Evolutionary conservation across 1,284 basidiomycete genomes (phyloP).

Genomic region (Melampsora americana): DNA sequence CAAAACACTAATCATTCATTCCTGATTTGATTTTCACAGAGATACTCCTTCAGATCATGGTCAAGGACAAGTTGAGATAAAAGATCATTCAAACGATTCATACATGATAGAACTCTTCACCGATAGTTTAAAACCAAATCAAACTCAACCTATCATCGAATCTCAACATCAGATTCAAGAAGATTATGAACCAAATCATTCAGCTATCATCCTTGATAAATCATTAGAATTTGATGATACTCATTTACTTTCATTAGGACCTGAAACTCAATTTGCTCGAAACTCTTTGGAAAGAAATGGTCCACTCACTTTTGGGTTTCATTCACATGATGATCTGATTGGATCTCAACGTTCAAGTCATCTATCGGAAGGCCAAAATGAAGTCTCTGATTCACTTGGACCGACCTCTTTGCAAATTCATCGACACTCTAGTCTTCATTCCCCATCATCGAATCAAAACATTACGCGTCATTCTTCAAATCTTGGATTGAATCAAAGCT

Average conservation of each 20-base stretch:
- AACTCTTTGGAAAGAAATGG: background rate
- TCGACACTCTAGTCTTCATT: no score
- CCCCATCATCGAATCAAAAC: no score
- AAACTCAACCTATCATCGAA: background rate
- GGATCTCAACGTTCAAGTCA: background rate
- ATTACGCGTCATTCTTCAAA: no score
- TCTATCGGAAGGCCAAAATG: no score
- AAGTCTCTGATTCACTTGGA: no score
- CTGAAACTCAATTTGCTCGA: constrained; percentile 1
- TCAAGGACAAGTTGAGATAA: background rate
- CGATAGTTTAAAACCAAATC: background rate
- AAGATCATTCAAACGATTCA: constrained; percentile 1
- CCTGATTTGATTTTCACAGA: background rate
- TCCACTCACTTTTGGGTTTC: background rate
- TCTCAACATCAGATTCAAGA: background rate
- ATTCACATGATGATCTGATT: background rate
- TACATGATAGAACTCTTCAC: background rate
- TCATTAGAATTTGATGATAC: background rate
- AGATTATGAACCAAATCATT: background rate
- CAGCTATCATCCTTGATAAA: background rate
- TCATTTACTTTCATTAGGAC: background rate
- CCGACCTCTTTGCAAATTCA: no score
- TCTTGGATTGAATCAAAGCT: no score
- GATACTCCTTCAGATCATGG: constrained; percentile 3
- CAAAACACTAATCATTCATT: background rate